Evolutionary conservation across 106 monocot genomes (phyloP), one percentile per base, ranked within the genome.

Genomic region (Apostasia shenzhenica): DNA sequence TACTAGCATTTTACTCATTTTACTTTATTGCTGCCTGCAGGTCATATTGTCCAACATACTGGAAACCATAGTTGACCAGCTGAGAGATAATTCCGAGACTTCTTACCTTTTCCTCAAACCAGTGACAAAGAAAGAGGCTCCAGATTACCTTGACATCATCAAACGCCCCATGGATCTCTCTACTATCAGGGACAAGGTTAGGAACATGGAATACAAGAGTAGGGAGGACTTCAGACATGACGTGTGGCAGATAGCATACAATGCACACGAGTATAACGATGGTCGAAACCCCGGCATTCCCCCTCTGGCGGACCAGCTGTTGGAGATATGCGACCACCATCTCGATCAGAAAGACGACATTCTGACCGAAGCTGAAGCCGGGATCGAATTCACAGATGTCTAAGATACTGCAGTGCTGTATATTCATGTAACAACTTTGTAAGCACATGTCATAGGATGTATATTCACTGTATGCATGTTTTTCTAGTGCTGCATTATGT

Each of bases 81-180:
- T 99, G 67, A 78, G 72, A 64, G 84, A 83, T 2, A 61, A 41
- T 7, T 39, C 14, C 0, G 81, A 73, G 10, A 61, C 86, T 9
- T 87, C 97, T 1, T 93, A 76, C 73, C 75, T 99, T 4, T 99
- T 99, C 66, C 50, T 83, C 1, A 99, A 93, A 72, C 92, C 92
- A 12, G 97, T 99, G 53, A 86, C 86, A 1, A 99, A 77, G 81
- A 99, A 99, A 81, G 97, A 99, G 64, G 97, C 92, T 37, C 97
- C 92, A 1, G 97, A 99, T 70, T 99, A 92, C 59, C 46, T 87
- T 7, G 78, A 99, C 67, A 71, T 87, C 38, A 61, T 99, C 38
- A 45, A 77, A 11, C 53, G 47, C 0, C 97, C 97, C 1, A 99
- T 99, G 97, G 97, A 99, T 83, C 92, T 99, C 9, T 78, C 92